Percentiles rank a stretch among this genome's conserved stretches.
Evolutionary conservation across 2,329 filamentous ascomycete genomes (phyloP).

Genomic region (Pleoardoris graminearum): DNA sequence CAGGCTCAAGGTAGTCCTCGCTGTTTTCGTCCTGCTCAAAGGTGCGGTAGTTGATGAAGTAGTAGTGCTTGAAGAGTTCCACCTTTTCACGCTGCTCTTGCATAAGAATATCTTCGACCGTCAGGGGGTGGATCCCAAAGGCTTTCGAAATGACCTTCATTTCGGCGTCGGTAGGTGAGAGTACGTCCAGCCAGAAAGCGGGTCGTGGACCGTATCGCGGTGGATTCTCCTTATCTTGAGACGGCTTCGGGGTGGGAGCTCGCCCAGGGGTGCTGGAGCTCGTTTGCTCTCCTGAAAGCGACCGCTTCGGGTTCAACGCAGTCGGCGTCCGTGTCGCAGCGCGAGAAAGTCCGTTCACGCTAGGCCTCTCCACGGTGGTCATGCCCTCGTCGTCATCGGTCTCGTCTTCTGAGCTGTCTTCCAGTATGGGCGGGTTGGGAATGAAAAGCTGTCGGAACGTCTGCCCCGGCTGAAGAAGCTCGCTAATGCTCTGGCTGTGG

Average conservation of each 20-base stretch:
- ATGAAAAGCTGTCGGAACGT: slow-evolving; percentile 88
- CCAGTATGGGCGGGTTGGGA: slow-evolving; percentile 70
- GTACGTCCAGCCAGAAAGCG: slow-evolving; percentile 94
- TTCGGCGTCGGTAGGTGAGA: slow-evolving; percentile 88
- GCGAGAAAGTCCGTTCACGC: slow-evolving; percentile 33
- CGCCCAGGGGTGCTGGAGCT: slow-evolving; percentile 57
- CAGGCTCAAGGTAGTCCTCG: slow-evolving; percentile 88
- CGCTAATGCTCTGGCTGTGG: slow-evolving; percentile 92
- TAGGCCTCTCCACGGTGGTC: slow-evolving; percentile 16
- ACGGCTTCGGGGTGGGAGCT: slow-evolving; percentile 41
- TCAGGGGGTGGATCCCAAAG: slow-evolving; percentile 94
- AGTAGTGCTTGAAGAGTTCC: slow-evolving; percentile 95
- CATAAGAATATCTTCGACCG: slow-evolving; percentile 94
- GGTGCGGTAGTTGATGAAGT: slow-evolving; percentile 97
- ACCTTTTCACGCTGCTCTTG: slow-evolving; percentile 98
- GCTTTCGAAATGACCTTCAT: slow-evolving; percentile 93
- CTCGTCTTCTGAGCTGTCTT: slow-evolving; percentile 69
- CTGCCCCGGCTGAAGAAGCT: slow-evolving; percentile 81
- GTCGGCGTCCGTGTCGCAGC: slow-evolving; percentile 29
- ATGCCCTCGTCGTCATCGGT: slow-evolving; percentile 58
- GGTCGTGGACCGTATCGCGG: slow-evolving; percentile 73
- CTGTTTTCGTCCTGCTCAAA: slow-evolving; percentile 93
- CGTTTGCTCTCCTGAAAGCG: slow-evolving; percentile 48
- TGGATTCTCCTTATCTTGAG: slow-evolving; percentile 30
- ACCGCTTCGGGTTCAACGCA: slow-evolving; percentile 37